phyloP scores from a whole-genome alignment of 768 basidiomycete genomes.

The Phaeotremella skinneri region DNA sequence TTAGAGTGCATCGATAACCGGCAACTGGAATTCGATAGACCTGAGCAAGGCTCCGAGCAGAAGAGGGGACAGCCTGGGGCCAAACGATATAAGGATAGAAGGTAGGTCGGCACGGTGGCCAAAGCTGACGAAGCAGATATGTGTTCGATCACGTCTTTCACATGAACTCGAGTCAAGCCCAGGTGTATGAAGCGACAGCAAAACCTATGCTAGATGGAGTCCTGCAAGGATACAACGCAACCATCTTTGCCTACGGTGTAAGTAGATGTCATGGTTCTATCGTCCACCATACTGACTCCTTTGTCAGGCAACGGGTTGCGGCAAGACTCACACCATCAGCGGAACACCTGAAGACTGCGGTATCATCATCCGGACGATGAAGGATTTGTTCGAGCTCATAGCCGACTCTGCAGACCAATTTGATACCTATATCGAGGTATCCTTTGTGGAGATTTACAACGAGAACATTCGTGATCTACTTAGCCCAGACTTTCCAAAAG shows the following conservation, averaged over 20 bases:
- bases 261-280: constrained; percentile 48
- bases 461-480: constrained; percentile 97
- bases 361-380: constrained; percentile 94
- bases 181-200: constrained; percentile 82
- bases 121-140: constrained; percentile 55
- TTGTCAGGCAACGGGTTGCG: constrained; percentile 95
- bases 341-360: constrained; percentile 84
- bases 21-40: constrained; percentile 92
- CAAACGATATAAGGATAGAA: constrained; percentile 91
- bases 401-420: constrained; percentile 80
- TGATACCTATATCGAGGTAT: constrained; percentile 83
- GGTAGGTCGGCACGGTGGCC: constrained; percentile 48
- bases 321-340: constrained; percentile 98
- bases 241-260: constrained; percentile 98
- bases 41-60: constrained; percentile 64
- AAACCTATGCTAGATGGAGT: constrained; percentile 74
- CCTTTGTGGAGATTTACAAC: constrained; percentile 98
- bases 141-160: constrained; percentile 94
- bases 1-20: constrained; percentile 89
- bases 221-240: constrained; percentile 92
- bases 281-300: constrained; percentile 1
- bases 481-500: constrained; percentile 60
- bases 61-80: constrained; percentile 53
- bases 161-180: constrained; percentile 73
- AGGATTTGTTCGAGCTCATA: constrained; percentile 90